phyloP scores from a whole-genome alignment of 495 filamentous ascomycete species.

The Neurospora sp. region DNA sequence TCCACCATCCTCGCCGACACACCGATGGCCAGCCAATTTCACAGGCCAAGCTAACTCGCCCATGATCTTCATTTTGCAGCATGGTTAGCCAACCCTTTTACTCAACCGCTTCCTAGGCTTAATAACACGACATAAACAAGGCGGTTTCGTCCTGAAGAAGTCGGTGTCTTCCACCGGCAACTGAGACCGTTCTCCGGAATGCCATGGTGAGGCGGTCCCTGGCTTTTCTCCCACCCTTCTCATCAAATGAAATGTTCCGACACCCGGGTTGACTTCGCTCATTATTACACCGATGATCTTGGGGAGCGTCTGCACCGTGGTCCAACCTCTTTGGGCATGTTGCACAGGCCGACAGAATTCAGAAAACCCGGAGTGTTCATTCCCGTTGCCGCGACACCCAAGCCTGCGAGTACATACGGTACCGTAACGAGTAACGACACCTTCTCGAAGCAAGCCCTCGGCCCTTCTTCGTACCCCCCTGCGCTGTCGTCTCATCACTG shows the following conservation, averaged over 20 bases:
- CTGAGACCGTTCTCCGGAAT: constrained; percentile 15
- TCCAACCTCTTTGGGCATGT: not conserved
- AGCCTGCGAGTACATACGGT: not conserved
- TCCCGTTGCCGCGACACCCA: not conserved
- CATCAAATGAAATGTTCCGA: not conserved
- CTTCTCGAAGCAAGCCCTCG: not conserved
- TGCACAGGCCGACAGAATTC: not conserved
- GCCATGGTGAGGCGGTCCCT: not conserved
- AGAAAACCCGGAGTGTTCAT: not conserved
- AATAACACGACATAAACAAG: not conserved
- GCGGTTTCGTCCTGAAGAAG: not conserved
- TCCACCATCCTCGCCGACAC: not conserved
- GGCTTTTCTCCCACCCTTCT: constrained; percentile 1
- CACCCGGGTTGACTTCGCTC: not conserved
- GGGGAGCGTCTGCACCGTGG: not conserved
- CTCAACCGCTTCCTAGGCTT: not conserved
- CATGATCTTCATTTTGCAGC: not conserved
- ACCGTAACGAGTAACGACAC: not conserved
- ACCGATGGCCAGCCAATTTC: not conserved
- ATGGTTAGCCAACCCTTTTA: not conserved
- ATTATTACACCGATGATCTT: not conserved
- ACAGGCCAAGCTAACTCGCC: not conserved
- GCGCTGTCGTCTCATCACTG: not conserved
- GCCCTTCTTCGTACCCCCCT: not conserved
- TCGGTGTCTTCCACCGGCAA: constrained; percentile 17